These are phyloP conservation scores for Lobosporangium transversale DNA, from an alignment of 192 early-diverging fungal species.

Conservation along the genomic window DNA sequence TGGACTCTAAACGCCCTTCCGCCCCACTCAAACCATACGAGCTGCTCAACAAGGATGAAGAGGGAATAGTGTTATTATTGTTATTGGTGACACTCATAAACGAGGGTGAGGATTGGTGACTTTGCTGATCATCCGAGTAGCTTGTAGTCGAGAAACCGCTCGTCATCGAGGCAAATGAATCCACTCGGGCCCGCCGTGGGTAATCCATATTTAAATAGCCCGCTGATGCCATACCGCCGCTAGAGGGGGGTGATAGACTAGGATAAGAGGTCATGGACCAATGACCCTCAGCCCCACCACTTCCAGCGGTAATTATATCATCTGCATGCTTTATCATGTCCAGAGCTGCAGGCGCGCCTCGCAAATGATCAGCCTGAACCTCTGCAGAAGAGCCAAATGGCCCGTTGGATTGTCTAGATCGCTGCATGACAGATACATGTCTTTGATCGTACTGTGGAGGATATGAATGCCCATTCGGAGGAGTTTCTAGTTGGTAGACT, in stretches of 20 bases:
- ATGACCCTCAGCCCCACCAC: background rate
- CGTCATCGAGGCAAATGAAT: constrained; percentile 5
- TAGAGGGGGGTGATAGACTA: background rate
- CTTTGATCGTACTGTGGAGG: background rate
- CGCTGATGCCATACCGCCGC: background rate
- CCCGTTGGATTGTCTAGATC: background rate
- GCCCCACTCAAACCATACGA: background rate
- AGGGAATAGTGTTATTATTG: too few species aligned
- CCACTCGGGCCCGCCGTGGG: background rate
- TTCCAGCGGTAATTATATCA: background rate
- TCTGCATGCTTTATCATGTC: background rate
- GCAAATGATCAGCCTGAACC: background rate
- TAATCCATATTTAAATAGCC: background rate
- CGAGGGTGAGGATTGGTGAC: constrained; percentile 1
- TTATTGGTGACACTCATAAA: background rate
- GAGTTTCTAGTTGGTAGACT: background rate
- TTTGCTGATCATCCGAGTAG: background rate
- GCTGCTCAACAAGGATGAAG: too few species aligned
- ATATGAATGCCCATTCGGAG: background rate
- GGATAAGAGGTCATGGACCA: background rate
- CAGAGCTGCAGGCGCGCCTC: background rate
- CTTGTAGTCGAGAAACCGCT: constrained; percentile 8
- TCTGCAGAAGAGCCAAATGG: background rate
- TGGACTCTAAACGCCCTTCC: background rate
- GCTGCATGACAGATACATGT: background rate